phyloP scores from a whole-genome alignment of 2,329 filamentous ascomycete species.

The Hymenoscyphus linearis region DNA sequence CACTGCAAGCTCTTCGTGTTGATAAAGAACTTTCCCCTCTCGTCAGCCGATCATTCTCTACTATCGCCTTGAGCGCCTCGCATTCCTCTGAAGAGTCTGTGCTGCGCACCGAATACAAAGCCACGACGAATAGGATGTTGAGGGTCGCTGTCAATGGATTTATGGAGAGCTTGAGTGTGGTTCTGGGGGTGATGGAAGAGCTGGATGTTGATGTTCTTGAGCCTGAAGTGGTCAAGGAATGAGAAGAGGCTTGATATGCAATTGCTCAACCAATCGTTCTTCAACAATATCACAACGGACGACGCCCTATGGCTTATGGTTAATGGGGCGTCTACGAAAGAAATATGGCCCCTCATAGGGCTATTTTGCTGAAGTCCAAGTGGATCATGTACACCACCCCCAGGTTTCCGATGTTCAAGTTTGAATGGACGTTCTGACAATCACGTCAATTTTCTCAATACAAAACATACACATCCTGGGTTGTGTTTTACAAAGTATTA shows the following conservation, averaged over 20 bases:
- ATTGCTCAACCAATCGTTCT: background rate
- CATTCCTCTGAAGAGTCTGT: conserved; percentile 42
- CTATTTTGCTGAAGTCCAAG: no score
- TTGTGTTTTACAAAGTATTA: no score
- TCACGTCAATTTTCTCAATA: no score
- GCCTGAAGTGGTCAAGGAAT: conserved; percentile 30
- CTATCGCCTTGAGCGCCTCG: conserved; percentile 35
- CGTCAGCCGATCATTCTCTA: conserved; percentile 65
- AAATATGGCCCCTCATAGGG: no score
- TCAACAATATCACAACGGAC: no score
- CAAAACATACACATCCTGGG: no score
- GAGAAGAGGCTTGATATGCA: conserved; percentile 2
- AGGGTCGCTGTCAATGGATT: conserved; percentile 95
- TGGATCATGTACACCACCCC: no score
- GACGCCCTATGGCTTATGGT: no score
- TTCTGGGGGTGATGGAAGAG: conserved; percentile 85
- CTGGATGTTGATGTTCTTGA: conserved; percentile 78
- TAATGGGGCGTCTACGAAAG: no score
- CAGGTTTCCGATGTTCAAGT: no score
- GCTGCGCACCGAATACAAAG: conserved; percentile 71
- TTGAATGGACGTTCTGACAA: no score
- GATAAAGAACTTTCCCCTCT: conserved; percentile 85
- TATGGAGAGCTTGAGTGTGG: conserved; percentile 81
- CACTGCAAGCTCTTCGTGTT: conserved; percentile 71
- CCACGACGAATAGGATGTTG: conserved; percentile 93